Conservation (phyloP, 1,284 basidiomycete species). For the Laetiporus sulphureus region DNA sequence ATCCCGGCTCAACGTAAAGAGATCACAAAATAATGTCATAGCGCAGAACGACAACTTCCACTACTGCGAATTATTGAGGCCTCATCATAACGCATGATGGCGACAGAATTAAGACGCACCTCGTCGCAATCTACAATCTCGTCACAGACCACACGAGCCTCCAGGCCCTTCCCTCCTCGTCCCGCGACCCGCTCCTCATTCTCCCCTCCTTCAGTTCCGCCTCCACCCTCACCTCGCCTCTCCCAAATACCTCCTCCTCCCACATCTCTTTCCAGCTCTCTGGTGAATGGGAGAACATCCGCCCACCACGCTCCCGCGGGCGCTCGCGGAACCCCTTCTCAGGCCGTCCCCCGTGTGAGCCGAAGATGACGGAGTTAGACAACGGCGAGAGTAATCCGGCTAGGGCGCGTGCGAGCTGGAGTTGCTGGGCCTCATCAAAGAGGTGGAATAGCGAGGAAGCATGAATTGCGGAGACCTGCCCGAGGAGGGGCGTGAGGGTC, state of each 20-base stretch:
- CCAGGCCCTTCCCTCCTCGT: constrained; percentile 1
- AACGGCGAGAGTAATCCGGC: constrained; percentile 32
- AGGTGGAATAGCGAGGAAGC: constrained; percentile 44
- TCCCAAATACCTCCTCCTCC: constrained; percentile 33
- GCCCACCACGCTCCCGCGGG: constrained; percentile 1
- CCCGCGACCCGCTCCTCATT: neutral
- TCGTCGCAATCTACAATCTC: too few relatives aligned
- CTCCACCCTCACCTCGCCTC: constrained; percentile 30
- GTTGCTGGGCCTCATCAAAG: constrained; percentile 35
- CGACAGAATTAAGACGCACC: too few relatives aligned
- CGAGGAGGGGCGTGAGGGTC: constrained; percentile 35
- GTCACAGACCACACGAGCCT: constrained; percentile 5
- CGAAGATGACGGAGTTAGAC: constrained; percentile 29
- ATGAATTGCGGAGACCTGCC: constrained; percentile 38
- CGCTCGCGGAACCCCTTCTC: constrained; percentile 14
- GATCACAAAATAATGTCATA: too few relatives aligned
- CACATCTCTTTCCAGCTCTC: constrained; percentile 37
- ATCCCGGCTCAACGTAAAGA: too few relatives aligned
- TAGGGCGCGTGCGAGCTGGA: constrained; percentile 30
- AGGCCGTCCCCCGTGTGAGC: constrained; percentile 19
- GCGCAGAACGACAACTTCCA: too few relatives aligned
- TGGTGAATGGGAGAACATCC: constrained; percentile 28
- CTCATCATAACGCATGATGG: too few relatives aligned
- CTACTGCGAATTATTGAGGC: too few relatives aligned
- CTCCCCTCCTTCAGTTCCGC: constrained; percentile 12